Evolutionary conservation across 1,139 yeast species (phyloP).

Genomic region (Meyerozyma guilliermondii): DNA sequence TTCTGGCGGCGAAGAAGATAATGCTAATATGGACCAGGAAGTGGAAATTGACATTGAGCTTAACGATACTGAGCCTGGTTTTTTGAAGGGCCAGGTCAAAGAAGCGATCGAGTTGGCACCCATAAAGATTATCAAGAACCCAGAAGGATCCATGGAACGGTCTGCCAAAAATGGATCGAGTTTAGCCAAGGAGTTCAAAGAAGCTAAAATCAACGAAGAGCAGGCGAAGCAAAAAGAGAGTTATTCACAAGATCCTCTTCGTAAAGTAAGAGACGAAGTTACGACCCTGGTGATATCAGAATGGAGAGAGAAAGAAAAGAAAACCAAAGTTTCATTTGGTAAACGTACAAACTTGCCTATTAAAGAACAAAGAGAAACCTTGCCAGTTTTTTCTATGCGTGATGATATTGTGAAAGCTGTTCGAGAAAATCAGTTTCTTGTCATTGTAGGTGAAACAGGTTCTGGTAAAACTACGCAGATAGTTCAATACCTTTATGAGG

Average conservation of each 20-base stretch:
- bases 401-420: conserved; percentile 54
- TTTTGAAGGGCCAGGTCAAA: conserved; percentile 54
- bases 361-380: conserved; percentile 57
- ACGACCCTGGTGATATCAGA: conserved; percentile 26
- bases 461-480: conserved; percentile 34
- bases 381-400: conserved; percentile 73
- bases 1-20: conserved; percentile 14
- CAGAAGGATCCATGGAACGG: conserved; percentile 74
- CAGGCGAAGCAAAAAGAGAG: conserved; percentile 37
- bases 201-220: conserved; percentile 47
- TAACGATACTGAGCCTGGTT: conserved; percentile 64
- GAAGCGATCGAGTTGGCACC: conserved; percentile 43
- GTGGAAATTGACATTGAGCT: conserved; percentile 71
- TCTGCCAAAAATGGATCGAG: conserved; percentile 77
- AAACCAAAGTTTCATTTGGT: conserved; percentile 45
- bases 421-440: conserved; percentile 37
- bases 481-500: conserved; percentile 36
- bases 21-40: conserved; percentile 36
- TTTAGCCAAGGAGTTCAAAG: conserved; percentile 61
- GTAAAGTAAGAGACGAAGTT: conserved; percentile 9
- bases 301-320: conserved; percentile 47
- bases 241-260: conserved; percentile 19
- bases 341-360: conserved; percentile 50
- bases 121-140: conserved; percentile 56
- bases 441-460: conserved; percentile 46